Evolutionary conservation across 202 grass and related monocot species (phyloP).

Genomic region (Bolboschoenoplectus hybrid): DNA sequence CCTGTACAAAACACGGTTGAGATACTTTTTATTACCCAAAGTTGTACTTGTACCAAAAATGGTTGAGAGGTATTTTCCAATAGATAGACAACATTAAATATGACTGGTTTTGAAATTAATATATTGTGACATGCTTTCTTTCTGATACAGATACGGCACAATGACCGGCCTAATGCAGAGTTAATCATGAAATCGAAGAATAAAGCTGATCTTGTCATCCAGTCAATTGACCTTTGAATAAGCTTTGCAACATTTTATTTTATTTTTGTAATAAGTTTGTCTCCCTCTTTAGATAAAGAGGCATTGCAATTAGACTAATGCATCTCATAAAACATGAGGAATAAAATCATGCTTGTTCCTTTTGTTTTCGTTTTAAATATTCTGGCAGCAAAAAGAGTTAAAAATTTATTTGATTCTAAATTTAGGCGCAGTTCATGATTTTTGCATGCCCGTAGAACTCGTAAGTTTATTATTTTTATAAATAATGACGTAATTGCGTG

Average conservation of each 20-base stretch:
- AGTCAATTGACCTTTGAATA: constrained; percentile 60
- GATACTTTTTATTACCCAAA: background rate
- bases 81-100: background rate
- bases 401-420: too few species aligned
- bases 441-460: too few species aligned
- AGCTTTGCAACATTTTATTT: constrained; percentile 4
- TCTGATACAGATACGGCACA: constrained; percentile 71
- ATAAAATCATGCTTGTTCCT: background rate
- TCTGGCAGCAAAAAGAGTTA: too few species aligned
- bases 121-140: constrained; percentile 37
- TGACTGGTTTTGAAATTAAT: background rate
- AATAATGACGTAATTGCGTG: too few species aligned
- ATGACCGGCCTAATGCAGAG: constrained; percentile 86
- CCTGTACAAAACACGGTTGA: background rate
- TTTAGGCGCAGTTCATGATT: too few species aligned
- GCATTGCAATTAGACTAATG: background rate
- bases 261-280: background rate
- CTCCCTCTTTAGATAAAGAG: background rate
- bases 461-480: too few species aligned
- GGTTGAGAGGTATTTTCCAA: background rate
- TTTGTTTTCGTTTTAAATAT: too few species aligned
- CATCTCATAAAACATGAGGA: background rate
- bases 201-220: constrained; percentile 83
- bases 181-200: constrained; percentile 71
- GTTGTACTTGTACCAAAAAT: background rate